A percentile compares a stretch with the other conserved stretches of the same genome.
phyloP scores from a whole-genome alignment of 495 filamentous ascomycete genomes.

The Xylaria grammica region DNA sequence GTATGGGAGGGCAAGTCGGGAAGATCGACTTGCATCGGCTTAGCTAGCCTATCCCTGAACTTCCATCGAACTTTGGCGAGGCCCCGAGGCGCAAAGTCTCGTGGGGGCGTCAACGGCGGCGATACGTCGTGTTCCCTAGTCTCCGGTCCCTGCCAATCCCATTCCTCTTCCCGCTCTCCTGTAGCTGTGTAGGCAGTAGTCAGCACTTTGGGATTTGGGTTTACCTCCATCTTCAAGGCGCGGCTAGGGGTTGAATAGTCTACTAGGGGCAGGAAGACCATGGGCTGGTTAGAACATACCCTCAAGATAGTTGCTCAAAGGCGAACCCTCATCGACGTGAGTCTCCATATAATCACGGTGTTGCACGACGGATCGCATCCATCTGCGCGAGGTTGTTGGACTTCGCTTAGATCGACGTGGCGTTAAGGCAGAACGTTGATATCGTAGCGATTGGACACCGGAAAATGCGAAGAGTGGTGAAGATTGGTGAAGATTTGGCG shows the following conservation, averaged over 20 bases:
- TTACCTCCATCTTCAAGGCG: conserved; percentile 49
- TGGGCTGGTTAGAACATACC: conserved; percentile 57
- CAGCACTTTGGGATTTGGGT: conserved; percentile 54
- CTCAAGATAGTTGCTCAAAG: conserved; percentile 91
- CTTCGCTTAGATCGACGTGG: conserved; percentile 21
- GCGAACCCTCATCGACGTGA: conserved; percentile 86
- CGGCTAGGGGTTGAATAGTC: conserved; percentile 55
- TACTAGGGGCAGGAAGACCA: not conserved
- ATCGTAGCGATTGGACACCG: not conserved
- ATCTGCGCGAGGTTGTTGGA: conserved; percentile 35
- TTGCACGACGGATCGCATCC: conserved; percentile 41
- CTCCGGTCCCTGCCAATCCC: conserved; percentile 47
- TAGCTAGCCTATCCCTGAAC: conserved; percentile 68
- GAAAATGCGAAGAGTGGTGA: not conserved
- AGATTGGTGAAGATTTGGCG: not conserved
- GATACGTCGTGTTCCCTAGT: conserved; percentile 51
- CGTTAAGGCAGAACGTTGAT: conserved; percentile 7
- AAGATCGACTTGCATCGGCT: conserved; percentile 62
- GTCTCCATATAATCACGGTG: conserved; percentile 75
- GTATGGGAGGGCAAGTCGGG: conserved; percentile 39
- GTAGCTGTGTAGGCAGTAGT: conserved; percentile 30
- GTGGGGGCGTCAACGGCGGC: conserved; percentile 55
- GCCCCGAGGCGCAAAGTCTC: conserved; percentile 74
- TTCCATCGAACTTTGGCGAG: conserved; percentile 68
- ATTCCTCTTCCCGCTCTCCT: conserved; percentile 46